These are phyloP conservation scores for Termitomyces sp. DNA, from an alignment of 768 basidiomycete species.

Conservation along the genomic window DNA sequence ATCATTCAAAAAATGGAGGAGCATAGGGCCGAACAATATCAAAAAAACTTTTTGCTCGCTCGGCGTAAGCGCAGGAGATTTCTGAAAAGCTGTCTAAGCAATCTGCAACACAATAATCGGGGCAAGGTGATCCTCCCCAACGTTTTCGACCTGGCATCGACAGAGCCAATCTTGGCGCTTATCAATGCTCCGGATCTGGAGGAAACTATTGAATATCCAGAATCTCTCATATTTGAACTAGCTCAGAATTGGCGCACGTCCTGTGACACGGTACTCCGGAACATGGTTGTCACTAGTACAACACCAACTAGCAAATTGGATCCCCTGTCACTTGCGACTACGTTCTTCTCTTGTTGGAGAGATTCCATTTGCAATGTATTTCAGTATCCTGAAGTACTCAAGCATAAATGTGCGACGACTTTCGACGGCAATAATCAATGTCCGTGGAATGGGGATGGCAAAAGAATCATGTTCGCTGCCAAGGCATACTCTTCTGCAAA, in stretches of 20 bases:
- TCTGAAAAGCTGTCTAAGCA: background rate
- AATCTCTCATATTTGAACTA: background rate
- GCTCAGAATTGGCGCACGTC: background rate
- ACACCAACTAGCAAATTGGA: background rate
- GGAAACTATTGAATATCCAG: background rate
- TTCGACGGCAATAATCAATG: background rate
- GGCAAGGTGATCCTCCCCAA: background rate
- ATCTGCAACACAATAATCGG: too few species aligned
- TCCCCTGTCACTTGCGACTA: background rate
- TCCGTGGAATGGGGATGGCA: background rate
- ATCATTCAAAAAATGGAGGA: too few species aligned
- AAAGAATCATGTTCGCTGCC: background rate
- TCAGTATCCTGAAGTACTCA: slow-evolving; percentile 1
- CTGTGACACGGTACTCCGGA: background rate
- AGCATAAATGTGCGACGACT: background rate
- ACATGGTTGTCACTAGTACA: background rate
- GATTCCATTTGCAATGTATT: too few species aligned
- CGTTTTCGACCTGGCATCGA: background rate
- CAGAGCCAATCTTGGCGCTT: background rate
- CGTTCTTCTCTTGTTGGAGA: background rate
- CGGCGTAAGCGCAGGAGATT: background rate
- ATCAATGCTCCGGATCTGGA: background rate
- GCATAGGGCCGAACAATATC: too few species aligned
- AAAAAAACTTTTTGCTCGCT: background rate
- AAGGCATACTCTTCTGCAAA: background rate